Percentiles rank a stretch among this genome's conserved stretches.
Evolutionary conservation across 129 eudicot species (phyloP).

Genomic region (Helianthus annuus): DNA sequence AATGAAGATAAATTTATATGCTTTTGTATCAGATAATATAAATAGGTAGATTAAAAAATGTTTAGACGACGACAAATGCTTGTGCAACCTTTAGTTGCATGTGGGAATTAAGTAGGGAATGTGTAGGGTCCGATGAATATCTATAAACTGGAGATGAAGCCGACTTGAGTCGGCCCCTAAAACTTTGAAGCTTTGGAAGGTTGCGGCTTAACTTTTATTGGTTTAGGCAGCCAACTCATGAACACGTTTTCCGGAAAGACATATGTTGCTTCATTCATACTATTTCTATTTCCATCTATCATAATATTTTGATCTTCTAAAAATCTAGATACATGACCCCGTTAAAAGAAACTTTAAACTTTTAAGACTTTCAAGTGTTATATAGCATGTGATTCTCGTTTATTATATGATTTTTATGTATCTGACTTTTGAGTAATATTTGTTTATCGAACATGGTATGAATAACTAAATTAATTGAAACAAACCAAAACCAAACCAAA

Average conservation of each 20-base stretch:
- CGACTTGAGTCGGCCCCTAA: constrained; percentile 39
- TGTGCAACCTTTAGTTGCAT: constrained; percentile 10
- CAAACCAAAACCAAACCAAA: no score
- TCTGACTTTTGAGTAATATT: no score
- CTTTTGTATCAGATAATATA: background rate
- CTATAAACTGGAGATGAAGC: constrained; percentile 19
- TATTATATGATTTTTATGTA: no score
- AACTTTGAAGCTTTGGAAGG: constrained; percentile 25
- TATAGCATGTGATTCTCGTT: no score
- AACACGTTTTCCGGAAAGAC: constrained; percentile 30
- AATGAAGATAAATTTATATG: no score
- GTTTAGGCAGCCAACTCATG: constrained; percentile 19
- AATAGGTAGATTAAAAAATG: background rate
- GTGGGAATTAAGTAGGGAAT: constrained; percentile 24
- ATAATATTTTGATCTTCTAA: background rate
- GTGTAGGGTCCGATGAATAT: constrained; percentile 12
- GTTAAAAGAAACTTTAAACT: no score
- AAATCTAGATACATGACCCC: no score
- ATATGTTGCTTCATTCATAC: constrained; percentile 26
- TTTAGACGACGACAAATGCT: background rate
- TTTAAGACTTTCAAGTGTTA: no score
- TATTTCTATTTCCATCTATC: background rate
- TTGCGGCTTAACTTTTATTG: constrained; percentile 27
- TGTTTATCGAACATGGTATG: no score
- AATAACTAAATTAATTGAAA: no score